A percentile compares a stretch with the other conserved stretches of the same genome.
Evolutionary conservation across 139 green algal species (phyloP).

Genomic region (Limnomonas spitsbergensis): DNA sequence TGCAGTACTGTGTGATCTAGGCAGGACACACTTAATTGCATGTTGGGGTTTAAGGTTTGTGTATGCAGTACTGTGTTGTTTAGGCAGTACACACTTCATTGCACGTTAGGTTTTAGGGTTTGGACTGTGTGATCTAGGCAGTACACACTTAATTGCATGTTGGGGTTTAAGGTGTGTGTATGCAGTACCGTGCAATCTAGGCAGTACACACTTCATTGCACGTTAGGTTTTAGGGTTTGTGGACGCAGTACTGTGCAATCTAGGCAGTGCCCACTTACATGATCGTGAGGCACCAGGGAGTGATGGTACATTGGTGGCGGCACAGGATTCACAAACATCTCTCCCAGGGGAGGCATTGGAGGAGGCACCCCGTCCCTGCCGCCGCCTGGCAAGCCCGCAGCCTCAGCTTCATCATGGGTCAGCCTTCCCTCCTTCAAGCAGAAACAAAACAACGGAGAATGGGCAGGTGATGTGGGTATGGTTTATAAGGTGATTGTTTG

Average conservation of each 20-base stretch:
- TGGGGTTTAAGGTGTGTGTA: too few species aligned
- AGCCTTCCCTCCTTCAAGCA: not conserved
- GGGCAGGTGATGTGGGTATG: not conserved
- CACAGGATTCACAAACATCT: slow-evolving; percentile 1
- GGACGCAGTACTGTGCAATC: too few species aligned
- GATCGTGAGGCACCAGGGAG: not conserved
- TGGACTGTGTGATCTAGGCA: not conserved
- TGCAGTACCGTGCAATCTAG: too few species aligned
- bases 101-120: too few species aligned
- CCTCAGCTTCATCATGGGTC: not conserved
- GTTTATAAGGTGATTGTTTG: too few species aligned
- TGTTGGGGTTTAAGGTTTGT: too few species aligned
- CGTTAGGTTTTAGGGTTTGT: too few species aligned
- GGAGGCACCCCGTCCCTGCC: not conserved
- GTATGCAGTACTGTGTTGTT: too few species aligned
- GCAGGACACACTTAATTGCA: not conserved
- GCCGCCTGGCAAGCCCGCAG: not conserved
- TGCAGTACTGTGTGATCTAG: too few species aligned
- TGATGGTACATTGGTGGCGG: not conserved
- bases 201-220: not conserved
- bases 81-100: too few species aligned
- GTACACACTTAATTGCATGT: not conserved
- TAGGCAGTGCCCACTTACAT: not conserved
- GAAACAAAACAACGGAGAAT: not conserved
- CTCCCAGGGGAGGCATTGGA: not conserved